phyloP scores from a whole-genome alignment of 768 basidiomycete species.

The Boletellus emodensis region DNA sequence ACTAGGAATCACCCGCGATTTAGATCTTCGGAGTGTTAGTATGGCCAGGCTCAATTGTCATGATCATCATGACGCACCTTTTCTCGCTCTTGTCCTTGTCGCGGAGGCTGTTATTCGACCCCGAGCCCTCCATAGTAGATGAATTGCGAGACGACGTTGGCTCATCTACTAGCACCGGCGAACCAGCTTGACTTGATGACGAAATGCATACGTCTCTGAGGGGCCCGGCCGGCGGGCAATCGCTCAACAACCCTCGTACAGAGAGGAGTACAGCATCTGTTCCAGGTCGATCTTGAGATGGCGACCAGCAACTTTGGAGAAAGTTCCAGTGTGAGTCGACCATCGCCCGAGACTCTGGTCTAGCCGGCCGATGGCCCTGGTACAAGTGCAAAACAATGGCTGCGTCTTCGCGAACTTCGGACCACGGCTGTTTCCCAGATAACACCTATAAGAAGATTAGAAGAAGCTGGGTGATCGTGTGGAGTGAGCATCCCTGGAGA shows the following conservation, averaged over 20 bases:
- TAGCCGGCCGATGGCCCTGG: not conserved
- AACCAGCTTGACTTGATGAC: not conserved
- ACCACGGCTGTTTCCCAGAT: slow-evolving; percentile 6
- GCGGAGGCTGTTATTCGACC: no score
- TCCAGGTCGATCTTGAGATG: not conserved
- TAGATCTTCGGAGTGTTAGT: no score
- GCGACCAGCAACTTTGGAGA: slow-evolving; percentile 2
- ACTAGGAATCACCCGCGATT: no score
- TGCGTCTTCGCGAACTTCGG: not conserved
- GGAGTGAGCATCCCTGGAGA: no score
- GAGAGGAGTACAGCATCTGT: not conserved
- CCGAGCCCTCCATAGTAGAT: no score
- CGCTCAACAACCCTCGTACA: not conserved
- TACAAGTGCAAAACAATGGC: slow-evolving; percentile 9
- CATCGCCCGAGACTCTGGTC: not conserved
- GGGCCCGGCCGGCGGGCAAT: not conserved
- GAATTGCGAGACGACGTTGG: no score
- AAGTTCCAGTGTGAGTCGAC: slow-evolving; percentile 2
- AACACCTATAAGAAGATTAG: slow-evolving; percentile 19
- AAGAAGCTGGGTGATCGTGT: slow-evolving; percentile 16
- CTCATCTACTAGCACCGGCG: not conserved
- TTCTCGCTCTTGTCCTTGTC: no score
- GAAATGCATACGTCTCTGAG: not conserved
- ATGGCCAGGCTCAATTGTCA: no score
- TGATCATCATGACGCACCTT: no score